Percentiles rank a stretch among this genome's conserved stretches.
phyloP scores from a whole-genome alignment of 108 stramenopile genomes.

The Nitzschia sp. region DNA sequence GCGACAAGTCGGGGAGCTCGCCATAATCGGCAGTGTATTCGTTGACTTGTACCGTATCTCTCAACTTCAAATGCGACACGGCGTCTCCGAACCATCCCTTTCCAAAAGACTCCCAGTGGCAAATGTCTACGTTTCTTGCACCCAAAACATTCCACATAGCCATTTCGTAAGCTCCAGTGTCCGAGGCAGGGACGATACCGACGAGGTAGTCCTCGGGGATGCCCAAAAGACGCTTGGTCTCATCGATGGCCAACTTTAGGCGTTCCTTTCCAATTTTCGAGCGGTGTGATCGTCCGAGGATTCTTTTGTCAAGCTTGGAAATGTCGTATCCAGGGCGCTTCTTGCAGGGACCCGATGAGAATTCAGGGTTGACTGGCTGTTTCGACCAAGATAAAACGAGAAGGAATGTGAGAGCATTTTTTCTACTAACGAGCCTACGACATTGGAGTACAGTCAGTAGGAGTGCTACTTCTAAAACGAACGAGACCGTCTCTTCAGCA shows the following conservation, averaged over 20 bases:
- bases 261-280: conserved; percentile 97
- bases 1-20: conserved; percentile 88
- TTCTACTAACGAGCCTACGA: too few species aligned
- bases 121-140: conserved; percentile 90
- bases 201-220: conserved; percentile 94
- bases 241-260: conserved; percentile 92
- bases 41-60: conserved; percentile 80
- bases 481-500: not conserved
- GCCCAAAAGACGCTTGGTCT: conserved; percentile 91
- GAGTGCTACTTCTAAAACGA: not conserved
- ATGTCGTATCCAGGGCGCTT: conserved; percentile 97
- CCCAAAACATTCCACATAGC: conserved; percentile 99
- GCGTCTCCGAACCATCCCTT: conserved; percentile 98
- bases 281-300: conserved; percentile 95
- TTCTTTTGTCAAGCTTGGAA: conserved; percentile 65
- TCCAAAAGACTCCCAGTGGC: conserved; percentile 99
- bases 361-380: conserved; percentile 86
- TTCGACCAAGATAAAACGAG: too few species aligned
- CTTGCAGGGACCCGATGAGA: conserved; percentile 96
- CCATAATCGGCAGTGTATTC: conserved; percentile 97
- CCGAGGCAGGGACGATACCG: conserved; percentile 98
- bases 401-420: too few species aligned
- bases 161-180: conserved; percentile 99
- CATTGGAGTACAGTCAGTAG: too few species aligned
- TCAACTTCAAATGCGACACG: conserved; percentile 87